Evolutionary conservation across 805 yeast genomes (phyloP).

Genomic region (Metschnikowia arizonensis): DNA sequence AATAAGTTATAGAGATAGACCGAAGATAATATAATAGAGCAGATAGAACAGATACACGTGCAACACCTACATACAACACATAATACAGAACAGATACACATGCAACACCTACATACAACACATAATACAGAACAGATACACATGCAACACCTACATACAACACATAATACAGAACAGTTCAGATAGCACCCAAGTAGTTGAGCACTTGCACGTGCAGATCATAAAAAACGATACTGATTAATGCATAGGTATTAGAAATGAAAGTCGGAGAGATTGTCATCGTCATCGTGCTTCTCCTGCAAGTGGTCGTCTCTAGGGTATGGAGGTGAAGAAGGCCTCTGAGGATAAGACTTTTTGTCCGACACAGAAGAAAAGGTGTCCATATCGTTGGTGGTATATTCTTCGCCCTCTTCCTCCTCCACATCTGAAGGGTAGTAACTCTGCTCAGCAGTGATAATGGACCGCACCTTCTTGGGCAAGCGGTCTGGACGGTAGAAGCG

Average conservation of each 20-base stretch:
- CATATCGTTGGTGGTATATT: slow-evolving; percentile 1
- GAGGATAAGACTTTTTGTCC: slow-evolving; percentile 8
- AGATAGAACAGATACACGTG: no score
- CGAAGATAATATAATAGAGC: no score
- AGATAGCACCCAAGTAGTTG: no score
- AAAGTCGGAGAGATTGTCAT: slow-evolving; percentile 18
- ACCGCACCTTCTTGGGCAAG: slow-evolving; percentile 37
- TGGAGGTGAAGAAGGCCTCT: slow-evolving; percentile 14
- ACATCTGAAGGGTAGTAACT: slow-evolving; percentile 31
- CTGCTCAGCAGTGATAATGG: slow-evolving; percentile 42
- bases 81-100: no score
- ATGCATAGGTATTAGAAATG: slow-evolving; percentile 12
- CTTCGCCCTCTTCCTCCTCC: slow-evolving; percentile 21
- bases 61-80: no score
- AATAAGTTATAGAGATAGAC: slow-evolving; percentile 23
- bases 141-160: no score
- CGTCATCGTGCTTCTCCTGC: slow-evolving; percentile 13
- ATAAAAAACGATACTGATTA: no score
- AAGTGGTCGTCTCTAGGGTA: slow-evolving; percentile 16
- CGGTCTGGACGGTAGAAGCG: slow-evolving; percentile 77
- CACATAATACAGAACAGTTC: no score
- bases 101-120: no score
- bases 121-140: no score
- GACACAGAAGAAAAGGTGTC: slow-evolving; percentile 11
- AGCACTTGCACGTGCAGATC: no score